Conservation (phyloP, 1,139 yeast species). For the Suhomyces guaymorum region DNA sequence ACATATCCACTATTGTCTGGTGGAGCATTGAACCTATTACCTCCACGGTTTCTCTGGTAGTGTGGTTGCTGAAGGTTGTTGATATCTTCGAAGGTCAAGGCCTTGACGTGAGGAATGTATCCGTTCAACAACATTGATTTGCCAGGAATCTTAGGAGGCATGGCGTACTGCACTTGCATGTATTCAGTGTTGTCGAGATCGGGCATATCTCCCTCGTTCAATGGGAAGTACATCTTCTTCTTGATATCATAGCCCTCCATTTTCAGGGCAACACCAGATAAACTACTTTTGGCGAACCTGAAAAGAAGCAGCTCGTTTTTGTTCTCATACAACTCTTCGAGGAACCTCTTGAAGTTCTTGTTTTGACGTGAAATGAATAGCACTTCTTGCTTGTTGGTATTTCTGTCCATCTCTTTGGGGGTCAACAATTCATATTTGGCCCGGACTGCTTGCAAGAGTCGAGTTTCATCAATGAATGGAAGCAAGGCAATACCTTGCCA, state of each 20-base stretch:
- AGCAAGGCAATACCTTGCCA: slow-evolving; percentile 94
- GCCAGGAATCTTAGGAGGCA: slow-evolving; percentile 54
- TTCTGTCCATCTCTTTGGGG: slow-evolving; percentile 69
- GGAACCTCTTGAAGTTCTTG: slow-evolving; percentile 43
- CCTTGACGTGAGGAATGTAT: slow-evolving; percentile 59
- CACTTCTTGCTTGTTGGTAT: slow-evolving; percentile 64
- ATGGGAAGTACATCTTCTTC: slow-evolving; percentile 58
- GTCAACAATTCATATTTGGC: slow-evolving; percentile 64
- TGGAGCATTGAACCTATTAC: slow-evolving; percentile 34
- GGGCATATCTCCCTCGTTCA: slow-evolving; percentile 56
- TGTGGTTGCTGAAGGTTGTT: slow-evolving; percentile 59
- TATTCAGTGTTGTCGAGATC: slow-evolving; percentile 59
- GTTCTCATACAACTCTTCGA: slow-evolving; percentile 31
- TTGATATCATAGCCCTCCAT: slow-evolving; percentile 48
- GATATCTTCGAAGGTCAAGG: slow-evolving; percentile 67
- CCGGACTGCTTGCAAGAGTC: slow-evolving; percentile 67
- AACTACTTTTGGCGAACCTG: slow-evolving; percentile 51
- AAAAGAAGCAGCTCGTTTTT: slow-evolving; percentile 37
- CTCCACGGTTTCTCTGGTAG: slow-evolving; percentile 27
- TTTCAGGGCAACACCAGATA: slow-evolving; percentile 64
- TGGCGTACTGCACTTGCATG: slow-evolving; percentile 57
- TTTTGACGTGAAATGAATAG: slow-evolving; percentile 60
- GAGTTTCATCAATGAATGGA: slow-evolving; percentile 85
- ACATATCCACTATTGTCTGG: slow-evolving; percentile 41
- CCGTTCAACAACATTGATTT: slow-evolving; percentile 89